Conservation (phyloP, 1,284 basidiomycete genomes). For the Cystobasidium sp. region DNA sequence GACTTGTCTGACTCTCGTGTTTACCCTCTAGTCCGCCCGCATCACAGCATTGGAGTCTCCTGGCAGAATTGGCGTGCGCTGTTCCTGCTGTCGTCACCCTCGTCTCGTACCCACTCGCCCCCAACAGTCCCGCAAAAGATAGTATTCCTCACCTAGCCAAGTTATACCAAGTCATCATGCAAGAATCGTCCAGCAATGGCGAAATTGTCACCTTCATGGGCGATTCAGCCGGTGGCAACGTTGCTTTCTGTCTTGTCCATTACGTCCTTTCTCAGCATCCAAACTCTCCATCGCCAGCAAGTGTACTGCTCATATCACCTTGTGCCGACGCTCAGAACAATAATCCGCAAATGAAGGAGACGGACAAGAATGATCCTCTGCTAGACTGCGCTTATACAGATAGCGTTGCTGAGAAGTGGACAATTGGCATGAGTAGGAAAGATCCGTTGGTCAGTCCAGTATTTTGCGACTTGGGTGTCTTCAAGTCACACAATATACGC, state of each 20-base stretch:
- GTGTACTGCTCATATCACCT: constrained; percentile 28
- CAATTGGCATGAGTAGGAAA: constrained; percentile 20
- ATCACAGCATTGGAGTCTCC: constrained; percentile 37
- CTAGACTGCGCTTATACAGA: constrained; percentile 26
- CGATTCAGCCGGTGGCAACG: constrained; percentile 38
- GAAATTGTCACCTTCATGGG: constrained; percentile 32
- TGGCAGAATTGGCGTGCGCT: constrained; percentile 9
- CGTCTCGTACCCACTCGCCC: constrained; percentile 40
- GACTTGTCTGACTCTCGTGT: neutral
- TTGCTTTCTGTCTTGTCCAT: constrained; percentile 23
- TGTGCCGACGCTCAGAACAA: constrained; percentile 28
- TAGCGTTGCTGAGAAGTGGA: constrained; percentile 25
- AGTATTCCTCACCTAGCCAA: constrained; percentile 33
- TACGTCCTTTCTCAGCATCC: constrained; percentile 3
- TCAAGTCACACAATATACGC: neutral
- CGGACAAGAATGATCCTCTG: constrained; percentile 21
- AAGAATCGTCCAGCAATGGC: neutral
- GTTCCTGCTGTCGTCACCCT: constrained; percentile 13
- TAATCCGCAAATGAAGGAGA: constrained; percentile 28
- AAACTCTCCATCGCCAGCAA: constrained; percentile 2
- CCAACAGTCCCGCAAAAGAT: constrained; percentile 35
- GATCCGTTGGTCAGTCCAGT: constrained; percentile 37
- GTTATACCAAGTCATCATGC: constrained; percentile 7
- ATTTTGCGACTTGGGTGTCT: neutral
- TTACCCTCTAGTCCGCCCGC: constrained; percentile 20